A percentile compares a stretch with the other conserved stretches of the same genome.
Conservation (phyloP, 345 rosid species). For the Salix caprea region DNA sequence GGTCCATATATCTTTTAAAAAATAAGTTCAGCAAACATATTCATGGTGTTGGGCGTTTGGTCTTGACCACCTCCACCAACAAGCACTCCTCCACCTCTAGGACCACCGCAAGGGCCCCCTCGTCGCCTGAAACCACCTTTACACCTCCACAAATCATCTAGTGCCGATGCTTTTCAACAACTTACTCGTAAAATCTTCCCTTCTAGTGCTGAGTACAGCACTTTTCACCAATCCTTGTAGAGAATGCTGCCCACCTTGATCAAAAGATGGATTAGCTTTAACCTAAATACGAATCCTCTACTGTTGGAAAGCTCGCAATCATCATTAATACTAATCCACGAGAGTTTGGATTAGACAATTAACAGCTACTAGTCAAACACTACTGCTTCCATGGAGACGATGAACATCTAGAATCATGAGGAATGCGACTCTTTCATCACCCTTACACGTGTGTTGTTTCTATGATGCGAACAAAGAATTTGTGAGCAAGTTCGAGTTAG, state of each 20-base stretch:
- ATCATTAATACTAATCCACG: no score
- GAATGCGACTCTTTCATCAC: no score
- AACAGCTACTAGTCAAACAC: no score
- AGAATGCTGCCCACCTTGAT: background rate
- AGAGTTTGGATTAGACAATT: no score
- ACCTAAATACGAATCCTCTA: no score
- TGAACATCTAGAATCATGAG: no score
- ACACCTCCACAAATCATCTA: slow-evolving; percentile 1
- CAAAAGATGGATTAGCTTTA: background rate
- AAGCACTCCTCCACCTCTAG: slow-evolving; percentile 15
- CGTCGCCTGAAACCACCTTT: background rate
- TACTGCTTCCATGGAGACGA: no score
- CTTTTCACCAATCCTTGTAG: background rate
- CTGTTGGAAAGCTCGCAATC: no score
- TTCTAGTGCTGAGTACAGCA: slow-evolving; percentile 12
- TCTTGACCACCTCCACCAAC: slow-evolving; percentile 28
- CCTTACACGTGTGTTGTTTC: no score
- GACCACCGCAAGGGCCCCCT: slow-evolving; percentile 13
- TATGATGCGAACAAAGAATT: no score
- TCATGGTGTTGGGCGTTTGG: slow-evolving; percentile 17
- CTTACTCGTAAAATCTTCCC: slow-evolving; percentile 3
- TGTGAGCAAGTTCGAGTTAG: no score
- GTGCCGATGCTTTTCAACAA: slow-evolving; percentile 12
- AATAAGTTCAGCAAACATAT: slow-evolving; percentile 12
- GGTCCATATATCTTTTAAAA: background rate